Evolutionary conservation across 2,329 filamentous ascomycete species (phyloP).

Genomic region (Fusarium gaditjirri): DNA sequence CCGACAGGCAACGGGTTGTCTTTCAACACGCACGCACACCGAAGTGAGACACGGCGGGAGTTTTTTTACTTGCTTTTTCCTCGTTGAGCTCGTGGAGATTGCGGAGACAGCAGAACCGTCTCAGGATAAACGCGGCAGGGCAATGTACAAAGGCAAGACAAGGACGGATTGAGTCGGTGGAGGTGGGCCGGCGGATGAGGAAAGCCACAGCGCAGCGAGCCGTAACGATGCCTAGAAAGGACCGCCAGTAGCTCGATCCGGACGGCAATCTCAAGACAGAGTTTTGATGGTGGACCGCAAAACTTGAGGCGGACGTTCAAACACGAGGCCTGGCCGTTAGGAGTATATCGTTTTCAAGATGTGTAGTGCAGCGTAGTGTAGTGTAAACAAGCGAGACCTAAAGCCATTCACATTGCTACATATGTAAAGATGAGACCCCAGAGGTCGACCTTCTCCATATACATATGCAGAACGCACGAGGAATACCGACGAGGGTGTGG

Average conservation of each 20-base stretch:
- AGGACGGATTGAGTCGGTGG: slow-evolving; percentile 32
- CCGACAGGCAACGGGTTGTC: slow-evolving; percentile 16
- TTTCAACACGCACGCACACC: slow-evolving; percentile 35
- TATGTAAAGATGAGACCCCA: slow-evolving; percentile 42
- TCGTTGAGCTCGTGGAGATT: slow-evolving; percentile 40
- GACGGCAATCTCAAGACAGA: slow-evolving; percentile 29
- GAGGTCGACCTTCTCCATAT: slow-evolving; percentile 40
- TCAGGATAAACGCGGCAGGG: slow-evolving; percentile 34
- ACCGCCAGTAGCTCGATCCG: slow-evolving; percentile 38
- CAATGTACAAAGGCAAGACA: slow-evolving; percentile 30
- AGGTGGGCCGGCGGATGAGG: slow-evolving; percentile 32
- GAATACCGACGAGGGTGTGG: slow-evolving; percentile 43
- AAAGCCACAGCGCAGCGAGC: slow-evolving; percentile 32
- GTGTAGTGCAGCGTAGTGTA: slow-evolving; percentile 22
- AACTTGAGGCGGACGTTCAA: slow-evolving; percentile 38
- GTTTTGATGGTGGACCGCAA: slow-evolving; percentile 33
- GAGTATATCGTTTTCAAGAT: slow-evolving; percentile 37
- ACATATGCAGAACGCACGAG: slow-evolving; percentile 43
- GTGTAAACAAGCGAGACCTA: slow-evolving; percentile 36
- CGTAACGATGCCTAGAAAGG: slow-evolving; percentile 29
- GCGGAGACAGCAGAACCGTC: slow-evolving; percentile 34
- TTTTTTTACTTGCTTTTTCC: slow-evolving; percentile 40
- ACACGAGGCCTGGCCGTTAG: slow-evolving; percentile 42
- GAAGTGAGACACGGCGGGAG: slow-evolving; percentile 42
- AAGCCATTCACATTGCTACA: slow-evolving; percentile 42